Conservation (phyloP, 306 rosid genomes). For the Sophora flavescens region DNA sequence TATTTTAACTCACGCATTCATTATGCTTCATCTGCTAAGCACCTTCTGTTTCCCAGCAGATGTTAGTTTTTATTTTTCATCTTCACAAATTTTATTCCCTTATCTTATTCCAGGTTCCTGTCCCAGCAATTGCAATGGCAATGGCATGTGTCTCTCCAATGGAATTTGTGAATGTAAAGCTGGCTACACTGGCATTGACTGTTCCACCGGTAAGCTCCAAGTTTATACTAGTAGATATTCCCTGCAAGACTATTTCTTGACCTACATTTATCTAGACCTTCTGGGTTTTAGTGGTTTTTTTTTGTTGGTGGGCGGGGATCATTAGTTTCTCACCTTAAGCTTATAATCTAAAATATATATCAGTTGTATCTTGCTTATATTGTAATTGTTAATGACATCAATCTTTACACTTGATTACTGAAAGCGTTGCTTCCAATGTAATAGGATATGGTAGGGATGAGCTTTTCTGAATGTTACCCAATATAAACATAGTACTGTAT, state of each 20-base stretch:
- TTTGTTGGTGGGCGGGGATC: neutral
- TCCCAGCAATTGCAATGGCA: constrained; percentile 72
- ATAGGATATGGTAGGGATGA: neutral
- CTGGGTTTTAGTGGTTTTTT: no score
- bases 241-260: neutral
- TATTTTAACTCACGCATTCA: constrained; percentile 14
- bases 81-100: constrained; percentile 15
- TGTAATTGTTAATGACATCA: constrained; percentile 15
- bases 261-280: neutral
- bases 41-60: neutral
- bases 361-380: constrained; percentile 9
- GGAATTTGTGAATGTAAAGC: constrained; percentile 84
- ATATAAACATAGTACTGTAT: constrained; percentile 19
- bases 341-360: neutral
- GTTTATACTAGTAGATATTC: constrained; percentile 10
- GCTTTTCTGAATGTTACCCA: neutral
- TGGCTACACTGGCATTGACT: constrained; percentile 84
- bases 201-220: constrained; percentile 74
- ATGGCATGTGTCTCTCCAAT: constrained; percentile 76
- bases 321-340: constrained; percentile 23
- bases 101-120: constrained; percentile 67
- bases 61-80: constrained; percentile 2
- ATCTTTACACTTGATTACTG: neutral
- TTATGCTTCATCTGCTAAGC: constrained; percentile 18
- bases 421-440: neutral